phyloP scores from a whole-genome alignment of 352 stramenopile species.

The Peronosclerospora sorghi region DNA sequence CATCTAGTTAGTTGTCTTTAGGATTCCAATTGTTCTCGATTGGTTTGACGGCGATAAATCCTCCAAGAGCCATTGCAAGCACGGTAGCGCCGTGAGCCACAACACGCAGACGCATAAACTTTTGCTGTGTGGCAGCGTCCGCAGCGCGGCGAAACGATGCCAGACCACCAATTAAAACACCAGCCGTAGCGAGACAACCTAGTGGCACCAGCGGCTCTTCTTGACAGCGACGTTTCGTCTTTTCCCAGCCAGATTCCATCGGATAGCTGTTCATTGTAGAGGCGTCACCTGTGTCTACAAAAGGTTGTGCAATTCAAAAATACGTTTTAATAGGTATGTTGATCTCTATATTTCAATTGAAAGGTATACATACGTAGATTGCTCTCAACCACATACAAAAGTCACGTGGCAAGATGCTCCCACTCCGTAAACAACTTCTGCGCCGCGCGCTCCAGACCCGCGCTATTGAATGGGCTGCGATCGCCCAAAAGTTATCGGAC shows the following conservation, averaged over 20 bases:
- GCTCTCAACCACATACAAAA: constrained; percentile 12
- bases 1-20: constrained; percentile 1
- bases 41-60: constrained; percentile 50
- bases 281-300: no score
- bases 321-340: not conserved
- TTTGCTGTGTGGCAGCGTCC: constrained; percentile 65
- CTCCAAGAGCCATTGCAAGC: constrained; percentile 50
- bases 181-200: constrained; percentile 49
- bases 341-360: no score
- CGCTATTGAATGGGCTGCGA: constrained; percentile 53
- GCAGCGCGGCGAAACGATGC: constrained; percentile 53
- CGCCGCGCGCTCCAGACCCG: constrained; percentile 41
- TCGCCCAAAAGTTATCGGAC: constrained; percentile 70
- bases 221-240: constrained; percentile 62
- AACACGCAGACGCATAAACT: constrained; percentile 70
- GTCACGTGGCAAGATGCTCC: constrained; percentile 36
- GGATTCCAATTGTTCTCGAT: constrained; percentile 17
- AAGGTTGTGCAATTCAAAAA: constrained; percentile 7
- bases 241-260: constrained; percentile 62
- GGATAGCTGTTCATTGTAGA: constrained; percentile 16
- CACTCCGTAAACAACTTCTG: constrained; percentile 70
- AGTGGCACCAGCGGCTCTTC: constrained; percentile 74
- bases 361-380: constrained; percentile 8
- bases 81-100: constrained; percentile 64
- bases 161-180: constrained; percentile 49